Percentiles rank a stretch among this genome's conserved stretches.
Evolutionary conservation across 2,329 filamentous ascomycete genomes (phyloP).

Genomic region (Exophiala sp.): DNA sequence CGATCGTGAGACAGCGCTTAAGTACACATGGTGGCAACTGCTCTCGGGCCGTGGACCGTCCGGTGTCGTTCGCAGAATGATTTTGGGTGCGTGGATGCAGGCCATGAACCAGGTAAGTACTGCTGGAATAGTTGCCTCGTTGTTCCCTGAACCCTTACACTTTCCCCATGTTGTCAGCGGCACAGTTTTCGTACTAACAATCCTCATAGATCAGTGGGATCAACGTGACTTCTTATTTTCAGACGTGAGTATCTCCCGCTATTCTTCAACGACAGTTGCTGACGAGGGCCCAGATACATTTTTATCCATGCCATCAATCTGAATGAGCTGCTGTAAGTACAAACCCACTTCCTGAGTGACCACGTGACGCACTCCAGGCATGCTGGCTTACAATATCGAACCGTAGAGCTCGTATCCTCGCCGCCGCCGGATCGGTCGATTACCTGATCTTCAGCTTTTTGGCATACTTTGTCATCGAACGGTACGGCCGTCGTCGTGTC

Average conservation of each 20-base stretch:
- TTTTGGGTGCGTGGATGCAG: slow-evolving; percentile 45
- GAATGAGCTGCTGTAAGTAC: slow-evolving; percentile 26
- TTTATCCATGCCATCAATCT: slow-evolving; percentile 43
- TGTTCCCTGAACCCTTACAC: too few species aligned
- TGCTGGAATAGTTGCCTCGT: too few species aligned
- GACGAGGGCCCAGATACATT: slow-evolving; percentile 35
- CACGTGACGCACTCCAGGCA: background rate
- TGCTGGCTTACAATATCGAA: background rate
- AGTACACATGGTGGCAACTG: slow-evolving; percentile 45
- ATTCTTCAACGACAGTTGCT: background rate
- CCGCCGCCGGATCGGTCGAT: slow-evolving; percentile 46
- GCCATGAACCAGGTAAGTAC: slow-evolving; percentile 33
- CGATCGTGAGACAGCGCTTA: slow-evolving; percentile 45
- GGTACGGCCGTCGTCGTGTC: slow-evolving; percentile 47
- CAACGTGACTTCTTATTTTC: slow-evolving; percentile 31
- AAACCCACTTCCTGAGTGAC: background rate
- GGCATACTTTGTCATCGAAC: slow-evolving; percentile 47
- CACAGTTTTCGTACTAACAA: background rate
- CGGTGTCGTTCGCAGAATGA: slow-evolving; percentile 42
- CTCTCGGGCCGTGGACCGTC: slow-evolving; percentile 41
- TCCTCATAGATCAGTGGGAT: slow-evolving; percentile 5
- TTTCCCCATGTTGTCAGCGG: background rate
- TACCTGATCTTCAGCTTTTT: slow-evolving; percentile 45
- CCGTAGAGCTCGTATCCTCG: slow-evolving; percentile 39
- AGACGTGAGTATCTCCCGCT: slow-evolving; percentile 11